Evolutionary conservation across 2,329 filamentous ascomycete genomes (phyloP).

Genomic region (Diaporthe velutina): DNA sequence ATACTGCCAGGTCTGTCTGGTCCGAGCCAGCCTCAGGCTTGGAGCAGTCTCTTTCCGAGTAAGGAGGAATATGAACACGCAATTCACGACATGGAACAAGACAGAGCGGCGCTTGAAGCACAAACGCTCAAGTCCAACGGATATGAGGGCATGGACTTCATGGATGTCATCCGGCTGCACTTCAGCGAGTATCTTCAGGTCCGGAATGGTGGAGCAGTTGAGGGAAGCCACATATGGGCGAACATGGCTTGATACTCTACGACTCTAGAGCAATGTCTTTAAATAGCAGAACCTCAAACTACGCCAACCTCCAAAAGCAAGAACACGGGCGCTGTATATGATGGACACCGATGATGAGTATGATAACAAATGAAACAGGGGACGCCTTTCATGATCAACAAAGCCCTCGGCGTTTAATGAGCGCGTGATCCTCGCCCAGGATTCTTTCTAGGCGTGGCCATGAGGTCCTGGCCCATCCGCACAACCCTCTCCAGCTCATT

Average conservation of each 20-base stretch:
- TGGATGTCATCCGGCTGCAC: not conserved
- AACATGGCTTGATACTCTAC: too few relatives aligned
- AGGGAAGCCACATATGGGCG: not conserved
- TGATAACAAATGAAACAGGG: not conserved
- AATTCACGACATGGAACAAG: not conserved
- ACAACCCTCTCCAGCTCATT: constrained; percentile 64
- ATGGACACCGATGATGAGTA: not conserved
- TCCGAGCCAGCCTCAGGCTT: not conserved
- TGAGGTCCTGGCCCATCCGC: constrained; percentile 59
- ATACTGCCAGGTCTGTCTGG: not conserved
- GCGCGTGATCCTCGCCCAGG: not conserved
- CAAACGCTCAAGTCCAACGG: not conserved
- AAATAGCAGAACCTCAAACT: too few relatives aligned
- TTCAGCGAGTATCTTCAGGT: not conserved
- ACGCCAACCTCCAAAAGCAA: not conserved
- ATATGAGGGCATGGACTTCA: not conserved
- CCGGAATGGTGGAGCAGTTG: not conserved
- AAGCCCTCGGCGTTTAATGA: not conserved
- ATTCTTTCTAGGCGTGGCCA: constrained; percentile 47
- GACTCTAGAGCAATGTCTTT: too few relatives aligned
- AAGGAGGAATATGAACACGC: not conserved
- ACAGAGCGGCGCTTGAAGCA: not conserved
- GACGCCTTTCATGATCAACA: not conserved
- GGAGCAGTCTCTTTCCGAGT: not conserved
- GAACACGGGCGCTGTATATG: not conserved